These are phyloP conservation scores for Tricholoma sp. DNA, from an alignment of 768 basidiomycete genomes.

Conservation along the genomic window DNA sequence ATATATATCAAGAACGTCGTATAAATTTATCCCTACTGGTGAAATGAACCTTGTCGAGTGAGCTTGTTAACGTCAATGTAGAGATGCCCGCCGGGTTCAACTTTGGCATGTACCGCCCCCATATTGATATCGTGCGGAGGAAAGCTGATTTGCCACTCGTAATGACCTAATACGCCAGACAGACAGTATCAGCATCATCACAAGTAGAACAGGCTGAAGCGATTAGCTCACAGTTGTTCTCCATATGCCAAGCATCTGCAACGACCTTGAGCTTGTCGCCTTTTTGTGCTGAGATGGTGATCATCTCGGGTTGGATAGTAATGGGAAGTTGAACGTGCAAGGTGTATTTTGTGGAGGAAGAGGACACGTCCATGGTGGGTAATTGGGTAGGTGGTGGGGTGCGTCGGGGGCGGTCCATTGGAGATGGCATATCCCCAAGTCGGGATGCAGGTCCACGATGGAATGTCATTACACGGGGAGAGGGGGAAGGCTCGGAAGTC, in stretches of 20 bases:
- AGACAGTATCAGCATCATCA: not conserved
- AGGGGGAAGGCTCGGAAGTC: constrained; percentile 7
- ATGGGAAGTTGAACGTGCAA: constrained; percentile 46
- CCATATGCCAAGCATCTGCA: constrained; percentile 61
- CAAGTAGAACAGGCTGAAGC: not conserved
- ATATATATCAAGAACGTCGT: too few species aligned
- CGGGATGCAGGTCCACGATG: constrained; percentile 8
- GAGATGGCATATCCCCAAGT: constrained; percentile 11
- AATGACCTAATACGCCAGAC: constrained; percentile 44
- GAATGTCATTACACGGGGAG: constrained; percentile 13
- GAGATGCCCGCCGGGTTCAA: constrained; percentile 41
- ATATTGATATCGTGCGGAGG: constrained; percentile 51
- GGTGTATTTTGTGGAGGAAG: constrained; percentile 34
- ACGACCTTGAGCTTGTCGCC: constrained; percentile 53
- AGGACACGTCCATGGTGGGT: constrained; percentile 43
- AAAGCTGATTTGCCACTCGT: constrained; percentile 58
- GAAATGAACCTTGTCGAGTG: not conserved
- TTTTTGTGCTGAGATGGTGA: constrained; percentile 55
- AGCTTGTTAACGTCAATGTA: constrained; percentile 37
- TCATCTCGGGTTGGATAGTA: constrained; percentile 53
- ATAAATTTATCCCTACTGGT: not conserved
- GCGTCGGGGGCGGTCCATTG: constrained; percentile 25
- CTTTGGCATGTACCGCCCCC: constrained; percentile 44
- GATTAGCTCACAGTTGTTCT: constrained; percentile 47
- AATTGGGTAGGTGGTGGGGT: constrained; percentile 22